Percentiles rank a stretch among this genome's conserved stretches.
These are phyloP conservation scores for Trichoderma guizhouense DNA, from an alignment of 2,329 filamentous ascomycete species.

Conservation along the genomic window DNA sequence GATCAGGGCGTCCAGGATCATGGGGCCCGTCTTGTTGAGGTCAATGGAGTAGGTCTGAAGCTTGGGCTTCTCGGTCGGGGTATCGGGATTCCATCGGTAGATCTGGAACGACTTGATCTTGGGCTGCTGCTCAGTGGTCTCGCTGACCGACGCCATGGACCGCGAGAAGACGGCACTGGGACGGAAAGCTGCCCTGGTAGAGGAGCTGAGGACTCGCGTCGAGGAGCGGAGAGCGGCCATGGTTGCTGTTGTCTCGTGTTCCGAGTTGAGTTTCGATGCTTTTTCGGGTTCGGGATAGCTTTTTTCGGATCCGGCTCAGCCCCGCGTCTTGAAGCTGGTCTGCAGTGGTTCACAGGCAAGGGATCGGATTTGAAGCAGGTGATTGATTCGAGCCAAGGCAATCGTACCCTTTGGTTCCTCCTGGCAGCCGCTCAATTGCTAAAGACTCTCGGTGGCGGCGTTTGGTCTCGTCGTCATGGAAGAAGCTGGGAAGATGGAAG, in stretches of 20 bases:
- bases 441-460: conserved; percentile 23
- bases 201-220: conserved; percentile 48
- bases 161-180: conserved; percentile 44
- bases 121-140: conserved; percentile 60
- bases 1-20: conserved; percentile 96
- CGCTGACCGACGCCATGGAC: conserved; percentile 54
- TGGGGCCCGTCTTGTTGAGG: conserved; percentile 97
- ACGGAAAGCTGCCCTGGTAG: conserved; percentile 39
- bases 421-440: conserved; percentile 23
- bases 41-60: conserved; percentile 97
- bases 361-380: not conserved
- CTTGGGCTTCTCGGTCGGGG: conserved; percentile 84
- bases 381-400: not conserved
- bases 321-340: not conserved
- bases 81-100: conserved; percentile 98
- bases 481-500: conserved; percentile 27
- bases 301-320: not conserved
- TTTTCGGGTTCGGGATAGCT: conserved; percentile 20
- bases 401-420: not conserved
- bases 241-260: not conserved
- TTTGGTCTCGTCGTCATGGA: conserved; percentile 22
- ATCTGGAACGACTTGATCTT: conserved; percentile 93
- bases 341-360: not conserved
- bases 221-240: conserved; percentile 63
- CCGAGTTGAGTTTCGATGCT: conserved; percentile 23